These are phyloP conservation scores for Rhynchosporium secalis DNA, from an alignment of 2,329 filamentous ascomycete species.

Conservation along the genomic window DNA sequence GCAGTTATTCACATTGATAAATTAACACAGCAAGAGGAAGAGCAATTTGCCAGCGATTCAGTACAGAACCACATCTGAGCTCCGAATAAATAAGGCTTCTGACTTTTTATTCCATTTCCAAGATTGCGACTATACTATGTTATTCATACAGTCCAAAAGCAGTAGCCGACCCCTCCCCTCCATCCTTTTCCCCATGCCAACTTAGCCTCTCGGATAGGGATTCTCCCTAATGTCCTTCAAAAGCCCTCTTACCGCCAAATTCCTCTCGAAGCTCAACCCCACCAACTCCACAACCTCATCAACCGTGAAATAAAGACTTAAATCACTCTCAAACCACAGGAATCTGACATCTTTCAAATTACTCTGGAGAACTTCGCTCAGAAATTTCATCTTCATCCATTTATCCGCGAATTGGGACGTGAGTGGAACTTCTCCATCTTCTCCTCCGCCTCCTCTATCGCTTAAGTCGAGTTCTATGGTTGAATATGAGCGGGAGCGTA, in stretches of 20 bases:
- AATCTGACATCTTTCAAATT: slow-evolving; percentile 64
- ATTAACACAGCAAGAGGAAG: too few relatives aligned
- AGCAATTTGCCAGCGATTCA: too few relatives aligned
- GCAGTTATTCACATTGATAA: too few relatives aligned
- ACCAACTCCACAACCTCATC: slow-evolving; percentile 64
- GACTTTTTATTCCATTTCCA: too few relatives aligned
- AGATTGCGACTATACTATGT: too few relatives aligned
- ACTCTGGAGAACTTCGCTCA: slow-evolving; percentile 65
- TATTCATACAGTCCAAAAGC: too few relatives aligned
- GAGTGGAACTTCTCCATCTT: slow-evolving; percentile 43
- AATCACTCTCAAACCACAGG: slow-evolving; percentile 65
- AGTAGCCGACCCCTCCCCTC: neutral
- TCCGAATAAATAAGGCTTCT: too few relatives aligned
- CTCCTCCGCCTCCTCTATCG: too few relatives aligned
- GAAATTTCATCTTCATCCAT: slow-evolving; percentile 65
- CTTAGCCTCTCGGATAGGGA: slow-evolving; percentile 30
- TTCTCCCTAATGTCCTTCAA: slow-evolving; percentile 58
- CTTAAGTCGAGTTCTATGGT: neutral
- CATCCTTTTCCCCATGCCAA: neutral
- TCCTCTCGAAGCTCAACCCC: slow-evolving; percentile 64
- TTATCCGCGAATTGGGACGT: slow-evolving; percentile 61
- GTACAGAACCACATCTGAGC: too few relatives aligned
- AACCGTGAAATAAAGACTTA: slow-evolving; percentile 62
- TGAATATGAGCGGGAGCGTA: neutral
- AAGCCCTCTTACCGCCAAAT: slow-evolving; percentile 55